phyloP scores from a whole-genome alignment of 495 filamentous ascomycete species.

The Penicillium odoratum region DNA sequence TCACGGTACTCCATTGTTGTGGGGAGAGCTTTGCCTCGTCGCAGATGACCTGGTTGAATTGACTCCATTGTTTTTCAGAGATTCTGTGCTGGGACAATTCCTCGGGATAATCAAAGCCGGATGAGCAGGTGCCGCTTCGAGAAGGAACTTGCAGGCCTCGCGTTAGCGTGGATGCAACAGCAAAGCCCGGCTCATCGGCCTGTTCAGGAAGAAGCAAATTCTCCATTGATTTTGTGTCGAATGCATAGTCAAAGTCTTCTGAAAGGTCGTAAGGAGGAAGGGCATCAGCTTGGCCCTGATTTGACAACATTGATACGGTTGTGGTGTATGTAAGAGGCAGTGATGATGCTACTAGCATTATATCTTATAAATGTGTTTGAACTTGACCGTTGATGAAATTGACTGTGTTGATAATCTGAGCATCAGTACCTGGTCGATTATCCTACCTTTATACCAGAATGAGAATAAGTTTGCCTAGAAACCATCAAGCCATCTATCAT shows the following conservation, averaged over 20 bases:
- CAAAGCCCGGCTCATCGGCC: slow-evolving; percentile 22
- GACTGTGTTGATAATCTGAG: background rate
- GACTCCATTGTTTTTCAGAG: slow-evolving; percentile 26
- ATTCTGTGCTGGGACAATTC: slow-evolving; percentile 25
- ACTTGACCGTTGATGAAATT: background rate
- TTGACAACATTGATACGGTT: slow-evolving; percentile 8
- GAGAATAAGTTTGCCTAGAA: background rate
- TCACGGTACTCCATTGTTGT: slow-evolving; percentile 33
- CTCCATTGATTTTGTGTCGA: slow-evolving; percentile 11
- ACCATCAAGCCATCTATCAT: background rate
- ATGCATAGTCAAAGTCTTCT: background rate
- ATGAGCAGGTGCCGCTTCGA: slow-evolving; percentile 25
- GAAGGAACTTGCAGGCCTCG: slow-evolving; percentile 39
- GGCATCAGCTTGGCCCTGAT: background rate
- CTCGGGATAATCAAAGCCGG: slow-evolving; percentile 37
- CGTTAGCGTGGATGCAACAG: slow-evolving; percentile 19
- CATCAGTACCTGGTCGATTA: background rate
- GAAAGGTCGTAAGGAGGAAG: slow-evolving; percentile 18
- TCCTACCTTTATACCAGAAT: background rate
- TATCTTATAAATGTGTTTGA: background rate
- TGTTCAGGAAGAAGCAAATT: slow-evolving; percentile 11
- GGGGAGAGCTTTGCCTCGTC: slow-evolving; percentile 34
- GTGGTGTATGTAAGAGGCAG: background rate
- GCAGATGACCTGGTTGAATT: slow-evolving; percentile 32
- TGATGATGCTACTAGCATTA: background rate